Evolutionary conservation across 768 basidiomycete species (phyloP), one percentile per base, ranked within the genome.

Genomic region (Auricularia auricula-judae): DNA sequence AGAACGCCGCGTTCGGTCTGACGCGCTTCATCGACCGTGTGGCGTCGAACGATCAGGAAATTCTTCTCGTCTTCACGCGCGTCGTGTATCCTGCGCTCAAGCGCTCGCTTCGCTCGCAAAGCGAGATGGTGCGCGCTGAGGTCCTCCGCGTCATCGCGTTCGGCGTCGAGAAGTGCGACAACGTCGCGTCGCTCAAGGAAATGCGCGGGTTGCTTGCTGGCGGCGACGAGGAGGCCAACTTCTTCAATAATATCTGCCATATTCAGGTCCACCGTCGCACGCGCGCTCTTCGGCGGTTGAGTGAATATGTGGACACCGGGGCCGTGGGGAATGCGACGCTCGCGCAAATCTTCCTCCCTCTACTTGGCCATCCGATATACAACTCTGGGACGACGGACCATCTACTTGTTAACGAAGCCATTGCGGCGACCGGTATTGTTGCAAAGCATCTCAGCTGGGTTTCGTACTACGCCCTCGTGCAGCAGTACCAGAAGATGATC

Each of bases 231-330:
- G 96, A 99, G 74, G 93, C 93, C 36, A 94, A 89, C 72, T 95
- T 98, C 77, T 98, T 99, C 82, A 88, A 87, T 79, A 99, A 99
- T 74, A 85, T 98, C 60, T 84, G 89, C 63, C 97, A 99, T 72
- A 84, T 98, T 54, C 97, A 99, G 75, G 77, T 88, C 2, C 95
- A 98, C 73, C 85, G 95, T 67, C 86, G 96, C 29, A 86, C 87
- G 1, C 78, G 96, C 65, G 95, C 96, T 2, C 79, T 97, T 35
- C 84, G 90, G 14, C 81, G 93, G n/a, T 82, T 98, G 21, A 85
- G 84, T 4, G 93, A 94, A 62, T 81, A 86, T 64, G 87, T 86
- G 66, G 82, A 85, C 8, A 83, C 85, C 53, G 85, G 84, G 1
- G 77, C 77, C 36, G 70, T 98, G 42, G 78, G 85, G 43, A 89